A percentile compares a stretch with the other conserved stretches of the same genome.
These are phyloP conservation scores for Venturiaceae sp. DNA, from an alignment of 2,329 filamentous ascomycete genomes.

Conservation along the genomic window DNA sequence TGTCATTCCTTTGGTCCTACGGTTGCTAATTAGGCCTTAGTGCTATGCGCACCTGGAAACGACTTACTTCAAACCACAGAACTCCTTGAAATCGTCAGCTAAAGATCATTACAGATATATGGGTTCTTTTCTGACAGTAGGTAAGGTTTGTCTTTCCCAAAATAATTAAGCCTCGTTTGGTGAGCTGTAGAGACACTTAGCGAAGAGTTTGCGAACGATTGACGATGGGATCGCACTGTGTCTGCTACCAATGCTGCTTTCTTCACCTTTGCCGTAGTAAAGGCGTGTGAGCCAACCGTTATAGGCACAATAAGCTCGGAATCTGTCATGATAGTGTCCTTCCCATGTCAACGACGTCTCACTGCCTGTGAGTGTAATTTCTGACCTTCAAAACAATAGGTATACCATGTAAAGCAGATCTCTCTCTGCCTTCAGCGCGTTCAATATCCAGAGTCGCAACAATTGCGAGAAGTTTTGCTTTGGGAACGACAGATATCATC, in stretches of 20 bases:
- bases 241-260: neutral
- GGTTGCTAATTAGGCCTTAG: too few species aligned
- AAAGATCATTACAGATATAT: neutral
- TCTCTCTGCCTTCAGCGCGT: neutral
- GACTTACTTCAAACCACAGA: neutral
- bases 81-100: neutral
- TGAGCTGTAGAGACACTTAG: slow-evolving; percentile 6
- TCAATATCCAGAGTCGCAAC: neutral
- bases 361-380: neutral
- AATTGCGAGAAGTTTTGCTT: neutral
- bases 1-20: slow-evolving; percentile 10
- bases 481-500: neutral
- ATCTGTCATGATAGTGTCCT: neutral
- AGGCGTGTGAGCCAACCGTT: neutral
- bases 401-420: neutral
- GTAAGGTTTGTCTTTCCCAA: slow-evolving; percentile 19
- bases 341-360: neutral
- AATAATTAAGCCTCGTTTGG: slow-evolving; percentile 16
- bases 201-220: too few species aligned
- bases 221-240: neutral
- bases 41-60: too few species aligned
- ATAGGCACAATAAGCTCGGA: neutral
- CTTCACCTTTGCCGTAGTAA: neutral
- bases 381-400: neutral
- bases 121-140: slow-evolving; percentile 13